Evolutionary conservation across 257 asterid genomes (phyloP), one percentile per base, ranked within the genome.

Genomic region (Solanum rostratum): DNA sequence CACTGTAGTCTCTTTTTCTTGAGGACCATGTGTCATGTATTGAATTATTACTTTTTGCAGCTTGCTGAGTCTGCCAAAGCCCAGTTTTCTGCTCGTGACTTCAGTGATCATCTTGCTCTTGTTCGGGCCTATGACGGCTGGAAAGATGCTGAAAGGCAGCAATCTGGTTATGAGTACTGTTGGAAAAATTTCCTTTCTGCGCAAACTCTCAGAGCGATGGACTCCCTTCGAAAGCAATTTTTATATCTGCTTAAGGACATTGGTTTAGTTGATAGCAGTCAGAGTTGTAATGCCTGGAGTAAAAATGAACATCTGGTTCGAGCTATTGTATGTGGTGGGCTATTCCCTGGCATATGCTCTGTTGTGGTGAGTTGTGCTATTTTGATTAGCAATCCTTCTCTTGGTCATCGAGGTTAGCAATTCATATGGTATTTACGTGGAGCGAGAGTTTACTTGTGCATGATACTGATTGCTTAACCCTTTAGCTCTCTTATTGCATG

Each of bases 21-120:
- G 81, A 63, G 52, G 80, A 73, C 60, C 37, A 29, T 49, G 30
- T 41, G 79, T 79, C 84, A 43, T 74, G 53, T 79, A 66, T 39
- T 88, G 68, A 83, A 69, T 84, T 74, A 81, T 76, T 80, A 59
- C 83, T 62, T 88, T 45, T 85, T 89, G 89, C 95, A 93, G 98
- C 99, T 95, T 85, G 99, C 99, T 65, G 99, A 94, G 90, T 91
- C 97, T 83, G 98, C 98, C 10, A 95, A 93, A 92, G 91, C 99
- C 84, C 97, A 91, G 89, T 94, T 95, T 92, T 90, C 98, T 82
- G 94, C 93, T 37, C 94, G 94, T 85, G 95, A 89, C 81, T 95
- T 90, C 91, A 95, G 99, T 88, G 99, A 94, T 87, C 98, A 95
- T 91, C 92, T 95, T 86, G 91, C 97, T 85, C 86, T 94, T 50